Conservation (phyloP, 805 yeast genomes). For the Myxozyma mucilagina region DNA sequence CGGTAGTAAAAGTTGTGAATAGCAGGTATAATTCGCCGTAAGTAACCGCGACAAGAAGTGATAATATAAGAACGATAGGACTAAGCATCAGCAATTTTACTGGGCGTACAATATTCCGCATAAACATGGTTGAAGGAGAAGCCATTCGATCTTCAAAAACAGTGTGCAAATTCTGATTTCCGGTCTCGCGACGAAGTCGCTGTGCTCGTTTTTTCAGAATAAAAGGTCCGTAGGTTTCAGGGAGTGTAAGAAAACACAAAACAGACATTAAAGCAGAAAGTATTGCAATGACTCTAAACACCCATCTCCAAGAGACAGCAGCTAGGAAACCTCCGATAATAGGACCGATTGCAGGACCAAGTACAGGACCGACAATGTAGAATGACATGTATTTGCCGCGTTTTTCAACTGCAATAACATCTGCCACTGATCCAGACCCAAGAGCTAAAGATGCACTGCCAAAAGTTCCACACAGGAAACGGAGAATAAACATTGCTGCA, state of each 20-base stretch:
- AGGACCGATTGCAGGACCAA: slow-evolving; percentile 57
- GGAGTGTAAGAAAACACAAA: slow-evolving; percentile 48
- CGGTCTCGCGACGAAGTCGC: slow-evolving; percentile 52
- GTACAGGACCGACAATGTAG: slow-evolving; percentile 59
- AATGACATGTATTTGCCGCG: slow-evolving; percentile 59
- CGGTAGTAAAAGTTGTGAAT: slow-evolving; percentile 59
- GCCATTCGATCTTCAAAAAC: slow-evolving; percentile 49
- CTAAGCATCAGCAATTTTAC: slow-evolving; percentile 52
- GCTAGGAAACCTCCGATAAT: slow-evolving; percentile 57
- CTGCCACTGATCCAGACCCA: slow-evolving; percentile 71
- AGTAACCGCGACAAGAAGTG: slow-evolving; percentile 62
- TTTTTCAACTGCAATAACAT: slow-evolving; percentile 49
- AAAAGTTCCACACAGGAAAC: slow-evolving; percentile 63
- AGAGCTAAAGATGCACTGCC: slow-evolving; percentile 68
- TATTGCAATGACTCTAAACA: slow-evolving; percentile 58
- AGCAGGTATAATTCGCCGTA: slow-evolving; percentile 68
- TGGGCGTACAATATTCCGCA: slow-evolving; percentile 56
- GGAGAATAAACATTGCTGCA: slow-evolving; percentile 56
- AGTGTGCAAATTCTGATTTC: slow-evolving; percentile 58
- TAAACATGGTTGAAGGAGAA: slow-evolving; percentile 28
- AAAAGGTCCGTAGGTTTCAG: slow-evolving; percentile 62
- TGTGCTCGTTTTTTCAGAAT: slow-evolving; percentile 51
- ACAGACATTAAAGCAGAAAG: slow-evolving; percentile 53
- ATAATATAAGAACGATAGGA: slow-evolving; percentile 66
- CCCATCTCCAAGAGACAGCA: slow-evolving; percentile 62